Conservation (phyloP, 257 asterid species). For the Plantago ovata region DNA sequence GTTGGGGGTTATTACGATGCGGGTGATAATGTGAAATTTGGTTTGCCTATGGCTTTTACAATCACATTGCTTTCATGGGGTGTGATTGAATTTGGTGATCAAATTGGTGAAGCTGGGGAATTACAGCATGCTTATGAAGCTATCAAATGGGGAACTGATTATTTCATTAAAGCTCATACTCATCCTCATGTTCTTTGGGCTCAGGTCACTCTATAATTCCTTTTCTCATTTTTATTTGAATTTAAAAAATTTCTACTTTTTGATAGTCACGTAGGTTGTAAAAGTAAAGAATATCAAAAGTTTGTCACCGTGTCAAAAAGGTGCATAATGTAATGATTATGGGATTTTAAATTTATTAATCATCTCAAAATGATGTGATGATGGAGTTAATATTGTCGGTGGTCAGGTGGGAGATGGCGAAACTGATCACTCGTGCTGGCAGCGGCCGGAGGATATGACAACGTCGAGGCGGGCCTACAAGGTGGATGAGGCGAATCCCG, state of each 20-base stretch:
- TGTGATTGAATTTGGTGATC: conserved; percentile 45
- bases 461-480: conserved; percentile 66
- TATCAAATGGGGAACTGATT: conserved; percentile 93
- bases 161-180: conserved; percentile 84
- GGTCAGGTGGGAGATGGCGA: conserved; percentile 70
- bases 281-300: too few species aligned
- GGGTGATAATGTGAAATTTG: conserved; percentile 84
- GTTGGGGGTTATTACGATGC: conserved; percentile 97
- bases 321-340: background rate
- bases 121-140: conserved; percentile 70
- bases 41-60: conserved; percentile 88
- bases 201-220: conserved; percentile 43
- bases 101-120: conserved; percentile 56
- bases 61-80: conserved; percentile 81
- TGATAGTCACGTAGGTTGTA: too few species aligned
- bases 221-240: background rate
- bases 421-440: conserved; percentile 78
- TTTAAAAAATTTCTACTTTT: too few species aligned
- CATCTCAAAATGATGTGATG: background rate
- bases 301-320: background rate
- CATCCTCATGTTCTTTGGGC: conserved; percentile 82
- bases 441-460: conserved; percentile 74
- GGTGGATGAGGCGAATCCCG: conserved; percentile 53
- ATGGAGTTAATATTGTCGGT: conserved; percentile 8
- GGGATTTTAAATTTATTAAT: too few species aligned